A percentile compares a stretch with the other conserved stretches of the same genome.
Conservation (phyloP, 345 rosid species). For the Rhodomyrtus tomentosa region DNA sequence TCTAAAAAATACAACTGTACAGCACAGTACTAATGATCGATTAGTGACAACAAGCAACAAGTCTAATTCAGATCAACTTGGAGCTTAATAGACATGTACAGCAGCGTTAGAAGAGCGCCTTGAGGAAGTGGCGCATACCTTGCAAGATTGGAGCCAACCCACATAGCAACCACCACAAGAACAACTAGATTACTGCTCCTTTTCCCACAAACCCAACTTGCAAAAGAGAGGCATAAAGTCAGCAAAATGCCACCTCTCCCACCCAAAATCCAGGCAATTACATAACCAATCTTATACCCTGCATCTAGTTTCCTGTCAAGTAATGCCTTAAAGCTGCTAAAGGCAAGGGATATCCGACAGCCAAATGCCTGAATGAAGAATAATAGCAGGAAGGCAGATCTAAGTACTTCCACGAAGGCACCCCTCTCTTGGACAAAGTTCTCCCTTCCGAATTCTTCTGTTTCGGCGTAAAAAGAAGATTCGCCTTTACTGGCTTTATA, state of each 20-base stretch:
- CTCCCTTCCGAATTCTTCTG: conserved; percentile 26
- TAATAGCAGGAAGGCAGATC: conserved; percentile 44
- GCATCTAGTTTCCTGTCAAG: conserved; percentile 61
- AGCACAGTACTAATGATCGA: neutral
- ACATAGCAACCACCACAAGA: conserved; percentile 55
- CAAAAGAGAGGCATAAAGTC: conserved; percentile 55
- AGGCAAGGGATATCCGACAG: conserved; percentile 43
- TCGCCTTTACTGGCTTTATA: conserved; percentile 13
- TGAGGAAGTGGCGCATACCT: conserved; percentile 78
- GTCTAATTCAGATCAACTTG: conserved; percentile 45
- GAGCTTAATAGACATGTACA: conserved; percentile 86
- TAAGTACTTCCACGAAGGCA: conserved; percentile 47
- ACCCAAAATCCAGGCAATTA: conserved; percentile 66
- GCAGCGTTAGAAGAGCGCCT: conserved; percentile 67
- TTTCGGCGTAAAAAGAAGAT: conserved; percentile 12
- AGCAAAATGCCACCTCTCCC: conserved; percentile 70
- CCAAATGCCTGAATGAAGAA: conserved; percentile 52
- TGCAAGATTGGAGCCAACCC: conserved; percentile 73
- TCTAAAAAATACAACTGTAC: neutral
- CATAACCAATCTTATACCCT: conserved; percentile 76
- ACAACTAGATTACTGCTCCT: conserved; percentile 70
- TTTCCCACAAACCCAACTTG: conserved; percentile 89
- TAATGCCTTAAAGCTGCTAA: conserved; percentile 50
- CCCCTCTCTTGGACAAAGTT: conserved; percentile 29
- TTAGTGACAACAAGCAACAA: neutral